Evolutionary conservation across 192 early-diverging fungal genomes (phyloP).

Genomic region (Borealophlyctis nickersoniae): DNA sequence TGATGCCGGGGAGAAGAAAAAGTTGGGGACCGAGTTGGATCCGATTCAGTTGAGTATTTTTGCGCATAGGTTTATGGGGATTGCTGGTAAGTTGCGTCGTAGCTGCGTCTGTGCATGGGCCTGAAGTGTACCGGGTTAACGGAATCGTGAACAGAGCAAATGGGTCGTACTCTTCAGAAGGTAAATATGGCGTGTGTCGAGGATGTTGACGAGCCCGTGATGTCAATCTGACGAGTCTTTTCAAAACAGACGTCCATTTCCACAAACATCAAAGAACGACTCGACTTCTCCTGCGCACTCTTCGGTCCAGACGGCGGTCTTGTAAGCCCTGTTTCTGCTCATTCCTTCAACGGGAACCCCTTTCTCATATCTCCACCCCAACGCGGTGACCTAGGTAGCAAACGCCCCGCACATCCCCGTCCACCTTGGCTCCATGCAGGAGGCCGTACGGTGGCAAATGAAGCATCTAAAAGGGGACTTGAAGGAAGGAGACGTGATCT

Average conservation of each 20-base stretch:
- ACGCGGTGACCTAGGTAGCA: too few relatives aligned
- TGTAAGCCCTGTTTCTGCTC: background rate
- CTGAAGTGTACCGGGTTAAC: too few relatives aligned
- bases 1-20: constrained; percentile 28
- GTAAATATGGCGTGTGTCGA: too few relatives aligned
- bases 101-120: too few relatives aligned
- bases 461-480: constrained; percentile 63
- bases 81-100: constrained; percentile 54
- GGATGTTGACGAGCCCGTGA: too few relatives aligned
- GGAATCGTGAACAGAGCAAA: constrained; percentile 63
- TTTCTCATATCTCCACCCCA: too few relatives aligned
- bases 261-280: constrained; percentile 97
- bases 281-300: constrained; percentile 95
- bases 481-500: constrained; percentile 86
- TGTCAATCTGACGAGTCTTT: too few relatives aligned
- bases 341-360: background rate
- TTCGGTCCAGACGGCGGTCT: constrained; percentile 86
- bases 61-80: constrained; percentile 95
- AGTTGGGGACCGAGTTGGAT: constrained; percentile 63
- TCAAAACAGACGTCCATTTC: constrained; percentile 79
- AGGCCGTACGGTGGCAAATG: constrained; percentile 92
- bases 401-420: constrained; percentile 90
- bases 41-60: constrained; percentile 91
- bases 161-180: constrained; percentile 91
- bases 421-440: constrained; percentile 90